These are phyloP conservation scores for Stereum hirsutum DNA, from an alignment of 1,284 basidiomycete genomes.

Conservation along the genomic window DNA sequence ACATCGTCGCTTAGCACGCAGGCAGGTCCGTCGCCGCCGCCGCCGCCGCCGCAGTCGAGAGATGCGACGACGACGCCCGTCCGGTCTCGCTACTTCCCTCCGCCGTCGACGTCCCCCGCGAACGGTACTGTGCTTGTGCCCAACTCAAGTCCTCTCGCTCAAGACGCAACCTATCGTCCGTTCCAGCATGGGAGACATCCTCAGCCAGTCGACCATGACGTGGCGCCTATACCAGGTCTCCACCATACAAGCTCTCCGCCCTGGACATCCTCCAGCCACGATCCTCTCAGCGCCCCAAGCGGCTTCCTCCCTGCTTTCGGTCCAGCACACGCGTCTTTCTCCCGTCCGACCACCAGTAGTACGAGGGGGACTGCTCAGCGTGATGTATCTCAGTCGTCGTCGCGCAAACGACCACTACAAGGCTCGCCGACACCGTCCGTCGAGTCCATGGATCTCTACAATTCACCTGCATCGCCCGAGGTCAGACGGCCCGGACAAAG, in stretches of 20 bases:
- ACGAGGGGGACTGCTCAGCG: slow-evolving; percentile 26
- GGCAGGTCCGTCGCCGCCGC: background rate
- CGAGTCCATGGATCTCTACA: slow-evolving; percentile 30
- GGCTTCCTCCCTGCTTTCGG: slow-evolving; percentile 39
- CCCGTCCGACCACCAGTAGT: slow-evolving; percentile 29
- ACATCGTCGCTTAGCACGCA: slow-evolving; percentile 7
- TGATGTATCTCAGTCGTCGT: slow-evolving; percentile 48
- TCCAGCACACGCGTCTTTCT: slow-evolving; percentile 37
- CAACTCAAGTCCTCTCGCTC: slow-evolving; percentile 41
- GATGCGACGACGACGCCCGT: slow-evolving; percentile 41
- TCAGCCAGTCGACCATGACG: slow-evolving; percentile 28
- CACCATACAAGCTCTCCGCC: slow-evolving; percentile 27
- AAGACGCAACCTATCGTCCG: background rate
- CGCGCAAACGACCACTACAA: slow-evolving; percentile 53
- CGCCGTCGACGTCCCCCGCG: slow-evolving; percentile 25
- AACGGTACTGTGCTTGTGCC: slow-evolving; percentile 58
- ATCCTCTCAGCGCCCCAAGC: slow-evolving; percentile 53
- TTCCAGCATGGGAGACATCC: slow-evolving; percentile 27
- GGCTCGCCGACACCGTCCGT: slow-evolving; percentile 28
- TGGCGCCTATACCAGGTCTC: slow-evolving; percentile 31
- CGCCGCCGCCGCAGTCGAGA: slow-evolving; percentile 30
- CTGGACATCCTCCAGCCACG: slow-evolving; percentile 24
- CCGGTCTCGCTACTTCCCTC: slow-evolving; percentile 34
- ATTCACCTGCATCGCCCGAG: slow-evolving; percentile 46
- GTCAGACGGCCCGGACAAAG: slow-evolving; percentile 42